phyloP scores from a whole-genome alignment of 1,284 basidiomycete species.

The Paramarasmius palmivorus region DNA sequence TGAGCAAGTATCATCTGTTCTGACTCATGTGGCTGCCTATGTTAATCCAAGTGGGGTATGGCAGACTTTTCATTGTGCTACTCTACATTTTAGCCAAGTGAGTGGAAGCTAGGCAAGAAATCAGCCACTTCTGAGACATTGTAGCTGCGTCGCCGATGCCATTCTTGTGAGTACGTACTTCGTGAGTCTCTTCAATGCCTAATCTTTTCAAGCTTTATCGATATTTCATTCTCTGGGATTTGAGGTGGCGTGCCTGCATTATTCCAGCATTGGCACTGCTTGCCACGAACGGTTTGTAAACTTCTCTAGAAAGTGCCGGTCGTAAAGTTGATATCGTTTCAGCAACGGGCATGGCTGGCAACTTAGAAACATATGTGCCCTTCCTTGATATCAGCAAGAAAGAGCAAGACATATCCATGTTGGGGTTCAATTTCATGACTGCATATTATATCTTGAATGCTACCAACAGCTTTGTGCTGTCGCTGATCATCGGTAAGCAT shows the following conservation, averaged over 20 bases:
- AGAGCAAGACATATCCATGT: background rate
- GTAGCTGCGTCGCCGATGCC: conserved; percentile 1
- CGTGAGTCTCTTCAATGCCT: too few species aligned
- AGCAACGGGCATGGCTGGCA: background rate
- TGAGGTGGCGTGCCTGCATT: background rate
- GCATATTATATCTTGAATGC: conserved; percentile 4
- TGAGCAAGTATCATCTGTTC: too few species aligned
- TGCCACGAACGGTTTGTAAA: background rate
- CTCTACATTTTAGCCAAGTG: too few species aligned
- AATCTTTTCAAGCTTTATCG: too few species aligned
- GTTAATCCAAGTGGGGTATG: too few species aligned
- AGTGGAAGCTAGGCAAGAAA: too few species aligned
- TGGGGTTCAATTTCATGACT: background rate
- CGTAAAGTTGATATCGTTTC: background rate
- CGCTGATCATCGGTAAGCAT: conserved; percentile 3
- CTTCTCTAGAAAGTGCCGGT: background rate
- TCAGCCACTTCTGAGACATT: too few species aligned
- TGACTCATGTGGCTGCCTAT: too few species aligned
- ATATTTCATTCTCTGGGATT: background rate
- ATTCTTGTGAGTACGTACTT: background rate
- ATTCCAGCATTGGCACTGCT: background rate
- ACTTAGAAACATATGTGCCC: too few species aligned
- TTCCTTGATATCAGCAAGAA: too few species aligned
- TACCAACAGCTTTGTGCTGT: background rate
- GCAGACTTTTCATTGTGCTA: too few species aligned